A percentile compares a stretch with the other conserved stretches of the same genome.
These are phyloP conservation scores for Hypoxylon intermedium DNA, from an alignment of 495 filamentous ascomycete genomes.

Conservation along the genomic window DNA sequence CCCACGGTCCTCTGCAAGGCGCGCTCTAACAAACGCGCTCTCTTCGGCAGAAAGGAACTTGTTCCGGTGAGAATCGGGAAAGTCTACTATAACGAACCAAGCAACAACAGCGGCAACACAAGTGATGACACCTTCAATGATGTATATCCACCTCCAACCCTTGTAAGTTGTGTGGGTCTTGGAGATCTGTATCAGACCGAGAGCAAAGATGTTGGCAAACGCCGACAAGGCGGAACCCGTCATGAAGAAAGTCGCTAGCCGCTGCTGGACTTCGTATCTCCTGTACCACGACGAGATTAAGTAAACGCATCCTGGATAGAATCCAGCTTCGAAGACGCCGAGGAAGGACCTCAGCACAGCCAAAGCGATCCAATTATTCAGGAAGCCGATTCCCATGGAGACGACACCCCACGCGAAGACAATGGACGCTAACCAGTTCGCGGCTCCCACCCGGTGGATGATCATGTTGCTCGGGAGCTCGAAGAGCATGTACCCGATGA, in stretches of 20 bases:
- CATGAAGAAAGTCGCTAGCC: constrained; percentile 66
- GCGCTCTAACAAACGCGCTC: constrained; percentile 57
- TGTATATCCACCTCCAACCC: constrained; percentile 73
- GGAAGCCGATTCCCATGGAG: constrained; percentile 66
- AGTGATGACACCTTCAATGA: constrained; percentile 53
- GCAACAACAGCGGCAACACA: constrained; percentile 44
- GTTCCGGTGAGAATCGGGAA: constrained; percentile 59
- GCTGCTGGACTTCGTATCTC: constrained; percentile 64
- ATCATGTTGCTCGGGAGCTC: constrained; percentile 73
- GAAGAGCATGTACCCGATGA: constrained; percentile 44
- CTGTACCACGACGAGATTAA: constrained; percentile 69
- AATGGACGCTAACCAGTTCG: constrained; percentile 65
- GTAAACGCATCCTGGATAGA: constrained; percentile 68
- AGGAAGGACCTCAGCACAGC: constrained; percentile 62
- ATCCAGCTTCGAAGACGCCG: constrained; percentile 63
- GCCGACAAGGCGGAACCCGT: constrained; percentile 65
- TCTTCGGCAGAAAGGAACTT: constrained; percentile 58
- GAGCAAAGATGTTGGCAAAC: constrained; percentile 66
- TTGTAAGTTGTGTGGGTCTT: constrained; percentile 57
- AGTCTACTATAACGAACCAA: constrained; percentile 62
- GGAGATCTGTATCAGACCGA: constrained; percentile 65
- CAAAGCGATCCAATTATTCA: constrained; percentile 59
- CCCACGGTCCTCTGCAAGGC: constrained; percentile 63
- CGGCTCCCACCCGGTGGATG: constrained; percentile 64
- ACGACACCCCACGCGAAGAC: constrained; percentile 61